phyloP scores from a whole-genome alignment of 768 basidiomycete genomes.

The Lentinula sp. region DNA sequence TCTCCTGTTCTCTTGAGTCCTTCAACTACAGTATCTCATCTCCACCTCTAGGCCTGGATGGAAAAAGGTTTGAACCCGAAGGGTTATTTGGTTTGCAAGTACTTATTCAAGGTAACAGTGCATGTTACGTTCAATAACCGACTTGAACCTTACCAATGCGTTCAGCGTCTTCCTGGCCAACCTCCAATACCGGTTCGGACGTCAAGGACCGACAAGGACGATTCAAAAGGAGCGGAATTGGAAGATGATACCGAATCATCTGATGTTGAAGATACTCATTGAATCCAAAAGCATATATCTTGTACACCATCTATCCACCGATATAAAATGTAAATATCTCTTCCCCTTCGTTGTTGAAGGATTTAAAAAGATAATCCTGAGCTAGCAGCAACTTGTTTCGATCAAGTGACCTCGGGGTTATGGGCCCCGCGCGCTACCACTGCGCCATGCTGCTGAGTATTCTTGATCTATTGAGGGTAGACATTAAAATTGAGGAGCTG shows the following conservation, averaged over 20 bases:
- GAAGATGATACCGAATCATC: background rate
- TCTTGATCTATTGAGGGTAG: background rate
- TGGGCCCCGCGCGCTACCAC: slow-evolving; percentile 55
- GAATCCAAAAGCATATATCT: too few relatives aligned
- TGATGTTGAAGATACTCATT: too few relatives aligned
- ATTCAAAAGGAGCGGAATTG: background rate
- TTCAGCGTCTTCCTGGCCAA: slow-evolving; percentile 51
- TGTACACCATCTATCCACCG: too few relatives aligned
- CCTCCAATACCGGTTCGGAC: slow-evolving; percentile 38
- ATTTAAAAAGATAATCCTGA: background rate
- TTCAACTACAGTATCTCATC: background rate
- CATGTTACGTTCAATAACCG: background rate
- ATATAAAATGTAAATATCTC: too few relatives aligned
- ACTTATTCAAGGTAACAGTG: slow-evolving; percentile 63
- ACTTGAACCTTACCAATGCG: background rate
- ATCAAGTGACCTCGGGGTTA: slow-evolving; percentile 64
- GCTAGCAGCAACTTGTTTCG: slow-evolving; percentile 59
- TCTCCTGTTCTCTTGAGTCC: background rate
- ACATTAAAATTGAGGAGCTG: background rate
- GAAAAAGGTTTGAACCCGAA: slow-evolving; percentile 63
- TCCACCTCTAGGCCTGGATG: slow-evolving; percentile 54
- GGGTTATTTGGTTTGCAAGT: slow-evolving; percentile 81
- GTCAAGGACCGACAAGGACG: slow-evolving; percentile 4
- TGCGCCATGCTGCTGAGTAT: slow-evolving; percentile 47
- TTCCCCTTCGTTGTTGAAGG: too few relatives aligned